These are phyloP conservation scores for Alternaria novae-zelandiae DNA, from an alignment of 2,329 filamentous ascomycete genomes.

Conservation along the genomic window DNA sequence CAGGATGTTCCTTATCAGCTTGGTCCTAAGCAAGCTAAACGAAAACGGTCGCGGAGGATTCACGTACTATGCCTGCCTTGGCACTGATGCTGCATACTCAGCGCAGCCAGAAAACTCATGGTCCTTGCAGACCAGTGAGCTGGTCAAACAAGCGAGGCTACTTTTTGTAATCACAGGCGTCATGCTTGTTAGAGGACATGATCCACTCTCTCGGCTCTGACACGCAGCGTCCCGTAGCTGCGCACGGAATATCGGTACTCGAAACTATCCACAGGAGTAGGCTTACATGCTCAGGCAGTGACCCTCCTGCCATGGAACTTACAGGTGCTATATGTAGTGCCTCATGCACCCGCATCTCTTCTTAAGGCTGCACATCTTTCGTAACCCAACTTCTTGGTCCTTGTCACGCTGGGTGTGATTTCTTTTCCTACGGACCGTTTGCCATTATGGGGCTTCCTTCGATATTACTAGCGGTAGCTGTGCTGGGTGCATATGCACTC, in stretches of 20 bases:
- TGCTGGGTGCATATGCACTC: slow-evolving; percentile 34
- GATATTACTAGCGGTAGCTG: slow-evolving; percentile 29
- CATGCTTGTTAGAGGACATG: slow-evolving; percentile 21
- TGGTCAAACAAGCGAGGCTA: slow-evolving; percentile 16
- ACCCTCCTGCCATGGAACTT: slow-evolving; percentile 21
- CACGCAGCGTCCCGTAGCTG: slow-evolving; percentile 24
- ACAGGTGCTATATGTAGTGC: slow-evolving; percentile 39
- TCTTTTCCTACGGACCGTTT: slow-evolving; percentile 6
- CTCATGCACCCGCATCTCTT: slow-evolving; percentile 12
- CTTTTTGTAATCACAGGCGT: slow-evolving; percentile 9
- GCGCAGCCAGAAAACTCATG: slow-evolving; percentile 8
- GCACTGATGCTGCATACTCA: slow-evolving; percentile 9
- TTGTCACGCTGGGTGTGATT: slow-evolving; percentile 8
- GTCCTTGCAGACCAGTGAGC: slow-evolving; percentile 18
- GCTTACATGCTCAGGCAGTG: slow-evolving; percentile 21
- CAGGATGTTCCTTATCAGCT: background rate
- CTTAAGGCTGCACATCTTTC: slow-evolving; percentile 16
- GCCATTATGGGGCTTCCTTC: slow-evolving; percentile 42
- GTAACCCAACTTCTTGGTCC: slow-evolving; percentile 12
- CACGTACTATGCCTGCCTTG: slow-evolving; percentile 8
- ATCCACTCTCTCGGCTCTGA: slow-evolving; percentile 24
- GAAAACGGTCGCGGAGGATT: slow-evolving; percentile 18
- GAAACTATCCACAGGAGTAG: slow-evolving; percentile 26
- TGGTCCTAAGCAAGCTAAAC: slow-evolving; percentile 10
- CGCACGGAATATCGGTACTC: slow-evolving; percentile 29